These are phyloP conservation scores for Astragalus membranaceus DNA, from an alignment of 306 rosid species.

Conservation along the genomic window DNA sequence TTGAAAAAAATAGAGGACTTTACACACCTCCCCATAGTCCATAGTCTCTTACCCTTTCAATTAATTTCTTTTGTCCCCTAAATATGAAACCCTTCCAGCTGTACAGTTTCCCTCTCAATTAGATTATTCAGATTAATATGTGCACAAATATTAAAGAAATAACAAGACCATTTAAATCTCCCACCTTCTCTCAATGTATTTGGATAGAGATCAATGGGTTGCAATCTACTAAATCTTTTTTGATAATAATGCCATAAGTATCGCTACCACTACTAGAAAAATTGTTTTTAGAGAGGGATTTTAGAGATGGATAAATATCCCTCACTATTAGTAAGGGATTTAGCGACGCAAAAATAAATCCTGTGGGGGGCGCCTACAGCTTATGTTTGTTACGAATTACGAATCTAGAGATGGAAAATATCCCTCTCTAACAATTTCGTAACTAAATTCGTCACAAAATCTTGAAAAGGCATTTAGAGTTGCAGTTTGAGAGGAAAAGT, in stretches of 20 bases:
- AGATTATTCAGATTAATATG: not conserved
- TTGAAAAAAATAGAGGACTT: conserved; percentile 14
- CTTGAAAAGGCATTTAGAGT: too few relatives aligned
- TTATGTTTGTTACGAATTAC: too few relatives aligned
- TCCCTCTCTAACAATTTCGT: too few relatives aligned
- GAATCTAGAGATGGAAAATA: too few relatives aligned
- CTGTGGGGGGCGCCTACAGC: too few relatives aligned
- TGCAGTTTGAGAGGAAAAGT: too few relatives aligned
- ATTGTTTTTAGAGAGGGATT: too few relatives aligned
- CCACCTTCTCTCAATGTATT: not conserved
- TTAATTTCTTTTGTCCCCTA: conserved; percentile 49
- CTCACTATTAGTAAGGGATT: too few relatives aligned
- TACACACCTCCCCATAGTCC: conserved; percentile 35
- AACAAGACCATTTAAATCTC: not conserved
- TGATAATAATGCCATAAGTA: conserved; percentile 29
- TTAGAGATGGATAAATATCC: too few relatives aligned
- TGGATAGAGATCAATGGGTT: conserved; percentile 12
- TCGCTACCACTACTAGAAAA: too few relatives aligned
- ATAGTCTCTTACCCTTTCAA: conserved; percentile 18
- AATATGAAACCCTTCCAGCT: conserved; percentile 58
- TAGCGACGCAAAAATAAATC: too few relatives aligned
- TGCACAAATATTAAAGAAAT: conserved; percentile 2
- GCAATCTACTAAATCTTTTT: conserved; percentile 23
- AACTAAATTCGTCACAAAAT: too few relatives aligned
- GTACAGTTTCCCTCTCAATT: conserved; percentile 20